Evolutionary conservation across 768 basidiomycete species (phyloP), one percentile per base, ranked within the genome.

Genomic region (Butyriboletus loyo): DNA sequence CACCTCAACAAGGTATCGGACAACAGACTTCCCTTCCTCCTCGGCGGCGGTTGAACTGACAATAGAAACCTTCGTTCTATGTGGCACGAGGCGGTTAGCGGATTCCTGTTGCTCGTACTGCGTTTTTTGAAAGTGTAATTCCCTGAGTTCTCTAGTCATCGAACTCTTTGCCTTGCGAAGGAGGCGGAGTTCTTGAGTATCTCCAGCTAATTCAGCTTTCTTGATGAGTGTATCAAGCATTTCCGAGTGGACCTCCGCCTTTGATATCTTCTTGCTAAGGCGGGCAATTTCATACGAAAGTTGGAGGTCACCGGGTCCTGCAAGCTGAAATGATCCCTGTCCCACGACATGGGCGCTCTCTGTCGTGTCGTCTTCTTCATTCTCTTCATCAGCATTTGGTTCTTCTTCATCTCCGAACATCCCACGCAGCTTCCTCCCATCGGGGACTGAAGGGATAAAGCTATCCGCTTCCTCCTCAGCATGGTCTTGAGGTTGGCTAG

Each of bases 71-170:
- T 76, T 81, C 5, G 94, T 98, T 28, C 91, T 80, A 22, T 89
- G 85, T 2, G 93, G 87, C 22, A 92, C 72, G 3, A 98, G 81
- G 17, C 88, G 80, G 63, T 94, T 97, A 22, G 91, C 90, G n/a
- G 82, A 77, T 64, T 97, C 93, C 68, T 98, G 95, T 64, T 92
- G 89, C 65, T 96, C 90, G 65, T 92, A 98, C 64, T 98, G 95
- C 11, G 80, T 79, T 70, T 88, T 92, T 71, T 97, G 95, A 70
- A 98, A 97, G 49, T 80, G 77, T 2, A 94, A 73, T 62, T 92
- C 87, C 28, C 94, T 78, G 36, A 94, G 74, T 63, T 98, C 94
- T 50, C 92, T 77, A 15, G 77, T 81, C 74, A 98, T 81, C 0
- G 90, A 83, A 9, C 86, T 79, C 66, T 88, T 90, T 2, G 93